phyloP scores from a whole-genome alignment of 345 rosid genomes.

The Mallotus nudiflorus region DNA sequence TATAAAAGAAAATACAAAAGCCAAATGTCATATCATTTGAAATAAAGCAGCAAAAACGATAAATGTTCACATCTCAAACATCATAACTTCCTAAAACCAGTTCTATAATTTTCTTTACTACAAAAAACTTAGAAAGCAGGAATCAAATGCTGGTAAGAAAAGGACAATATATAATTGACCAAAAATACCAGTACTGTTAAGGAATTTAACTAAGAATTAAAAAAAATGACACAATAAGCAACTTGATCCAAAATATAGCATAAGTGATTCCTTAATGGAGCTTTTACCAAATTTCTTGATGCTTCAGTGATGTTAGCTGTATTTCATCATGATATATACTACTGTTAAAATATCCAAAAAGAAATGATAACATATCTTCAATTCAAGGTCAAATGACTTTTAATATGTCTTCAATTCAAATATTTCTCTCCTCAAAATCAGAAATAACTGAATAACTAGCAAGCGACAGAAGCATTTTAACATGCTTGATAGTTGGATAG shows the following conservation, averaged over 20 bases:
- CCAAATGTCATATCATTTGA: background rate
- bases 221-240: background rate
- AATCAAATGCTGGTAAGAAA: background rate
- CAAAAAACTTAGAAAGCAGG: background rate
- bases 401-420: background rate
- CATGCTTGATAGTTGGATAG: background rate
- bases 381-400: background rate
- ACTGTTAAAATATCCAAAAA: background rate
- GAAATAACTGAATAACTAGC: background rate
- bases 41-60: background rate
- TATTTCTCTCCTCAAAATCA: constrained; percentile 1
- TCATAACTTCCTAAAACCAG: background rate
- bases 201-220: background rate
- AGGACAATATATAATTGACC: background rate
- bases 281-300: background rate
- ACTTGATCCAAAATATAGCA: background rate
- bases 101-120: background rate
- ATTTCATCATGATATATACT: background rate
- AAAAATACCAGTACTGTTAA: background rate
- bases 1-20: background rate
- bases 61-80: background rate
- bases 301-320: background rate
- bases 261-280: background rate
- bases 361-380: background rate
- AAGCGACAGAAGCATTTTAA: background rate